A percentile compares a stretch with the other conserved stretches of the same genome.
phyloP scores from a whole-genome alignment of 2,329 filamentous ascomycete species.

The Aspergillus tanneri region DNA sequence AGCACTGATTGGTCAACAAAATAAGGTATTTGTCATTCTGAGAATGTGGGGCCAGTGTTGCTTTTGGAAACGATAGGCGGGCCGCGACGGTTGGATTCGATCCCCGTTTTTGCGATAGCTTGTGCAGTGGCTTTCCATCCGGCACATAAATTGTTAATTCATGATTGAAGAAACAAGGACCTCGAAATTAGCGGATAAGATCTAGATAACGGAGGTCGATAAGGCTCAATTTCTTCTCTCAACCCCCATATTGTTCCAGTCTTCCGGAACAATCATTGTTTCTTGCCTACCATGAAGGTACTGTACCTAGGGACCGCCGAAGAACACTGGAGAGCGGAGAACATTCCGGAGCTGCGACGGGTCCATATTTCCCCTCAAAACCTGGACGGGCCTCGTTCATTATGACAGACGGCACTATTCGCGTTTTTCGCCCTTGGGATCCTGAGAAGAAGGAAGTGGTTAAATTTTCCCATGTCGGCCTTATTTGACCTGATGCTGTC shows the following conservation, averaged over 20 bases:
- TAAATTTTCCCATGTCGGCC: not conserved
- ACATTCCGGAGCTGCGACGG: too few relatives aligned
- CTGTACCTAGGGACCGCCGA: too few relatives aligned
- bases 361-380: too few relatives aligned
- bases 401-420: too few relatives aligned
- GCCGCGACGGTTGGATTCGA: not conserved
- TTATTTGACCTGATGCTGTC: not conserved
- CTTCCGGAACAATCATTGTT: too few relatives aligned
- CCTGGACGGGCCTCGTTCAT: too few relatives aligned
- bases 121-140: not conserved
- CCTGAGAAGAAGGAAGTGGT: not conserved
- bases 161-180: not conserved
- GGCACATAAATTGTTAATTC: not conserved
- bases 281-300: too few relatives aligned
- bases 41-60: slow-evolving; percentile 4
- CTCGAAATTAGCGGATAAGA: not conserved
- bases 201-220: not conserved
- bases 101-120: not conserved
- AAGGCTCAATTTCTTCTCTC: not conserved
- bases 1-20: slow-evolving; percentile 18
- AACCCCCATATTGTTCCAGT: too few relatives aligned
- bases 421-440: too few relatives aligned
- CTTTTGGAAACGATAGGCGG: slow-evolving; percentile 22
- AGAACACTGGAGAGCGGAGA: too few relatives aligned
- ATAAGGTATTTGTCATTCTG: slow-evolving; percentile 30